A percentile compares a stretch with the other conserved stretches of the same genome.
phyloP scores from a whole-genome alignment of 768 basidiomycete species.

The Boletus rubropictus region DNA sequence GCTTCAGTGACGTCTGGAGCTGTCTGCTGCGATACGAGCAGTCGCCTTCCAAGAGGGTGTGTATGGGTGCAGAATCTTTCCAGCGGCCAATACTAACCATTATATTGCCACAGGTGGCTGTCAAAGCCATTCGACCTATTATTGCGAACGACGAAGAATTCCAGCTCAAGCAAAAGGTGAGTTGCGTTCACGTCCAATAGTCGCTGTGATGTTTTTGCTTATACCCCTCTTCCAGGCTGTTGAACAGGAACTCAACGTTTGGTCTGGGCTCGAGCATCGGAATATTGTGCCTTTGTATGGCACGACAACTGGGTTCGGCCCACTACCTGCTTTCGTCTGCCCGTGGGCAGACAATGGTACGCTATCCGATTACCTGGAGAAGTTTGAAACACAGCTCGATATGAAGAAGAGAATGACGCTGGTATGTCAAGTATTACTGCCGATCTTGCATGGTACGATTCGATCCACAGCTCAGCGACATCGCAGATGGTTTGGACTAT shows the following conservation, averaged over 20 bases:
- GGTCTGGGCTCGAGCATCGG: constrained; percentile 24
- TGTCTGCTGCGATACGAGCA: constrained; percentile 8
- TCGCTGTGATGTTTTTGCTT: constrained; percentile 1
- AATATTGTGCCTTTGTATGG: constrained; percentile 32
- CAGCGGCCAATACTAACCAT: neutral
- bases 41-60: constrained; percentile 6
- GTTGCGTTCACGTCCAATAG: neutral
- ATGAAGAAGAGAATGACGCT: constrained; percentile 13
- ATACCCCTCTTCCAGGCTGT: constrained; percentile 16
- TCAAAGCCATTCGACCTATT: constrained; percentile 21
- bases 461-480: constrained; percentile 18
- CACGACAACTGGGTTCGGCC: constrained; percentile 22
- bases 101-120: constrained; percentile 18
- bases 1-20: constrained; percentile 29
- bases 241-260: constrained; percentile 27
- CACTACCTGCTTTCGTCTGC: constrained; percentile 28
- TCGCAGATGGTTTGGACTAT: constrained; percentile 22
- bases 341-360: constrained; percentile 33
- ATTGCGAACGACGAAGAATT: constrained; percentile 1
- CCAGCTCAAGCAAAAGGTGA: constrained; percentile 15
- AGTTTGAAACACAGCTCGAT: constrained; percentile 6
- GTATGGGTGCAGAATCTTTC: neutral
- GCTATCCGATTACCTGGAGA: constrained; percentile 26
- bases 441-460: neutral
- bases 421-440: constrained; percentile 3